Base-by-base conservation (phyloP, 208 protist species). In the Trypanosoma lewisi region DNA sequence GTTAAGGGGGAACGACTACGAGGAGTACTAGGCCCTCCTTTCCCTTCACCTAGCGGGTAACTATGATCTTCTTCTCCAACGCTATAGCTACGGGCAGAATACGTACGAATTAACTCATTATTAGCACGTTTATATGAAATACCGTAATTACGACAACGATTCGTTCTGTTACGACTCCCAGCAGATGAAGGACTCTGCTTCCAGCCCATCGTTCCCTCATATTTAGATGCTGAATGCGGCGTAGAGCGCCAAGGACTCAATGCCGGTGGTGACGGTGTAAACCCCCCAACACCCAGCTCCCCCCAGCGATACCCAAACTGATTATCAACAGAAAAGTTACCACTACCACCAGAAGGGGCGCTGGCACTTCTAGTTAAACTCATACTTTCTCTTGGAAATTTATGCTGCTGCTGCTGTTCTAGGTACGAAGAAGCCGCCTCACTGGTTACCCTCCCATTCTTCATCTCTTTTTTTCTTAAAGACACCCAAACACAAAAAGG, bases 1-100 rank as follows among this genome's bases (percentile, higher is more conserved):
- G 19, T n/a, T 23, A 56, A 56, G 2, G 21, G 9, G 37, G 65
- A 63, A 25, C 27, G 4, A 45, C 65, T 63, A 31, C 65, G 54
- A 36, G 42, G n/a, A 51, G n/a, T 7, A 16, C 17, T 30, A 23
- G 23, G 27, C 8, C 25, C 5, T 19, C 21, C 33, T 33, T 21
- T 47, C 34, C 33, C 41, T 31, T 23, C 39, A n/a, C 16, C 25
- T 48, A 44, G 19, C 14, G 7, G 19, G 47, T 16, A 34, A 23
- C 48, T 25, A 7, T 36, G 21, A 48, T 58, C 25, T 23, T 28
- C 19, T 34, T 55, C 54, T 17, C 37, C 45, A 14, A 23, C 25
- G 53, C 33, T 44, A 55, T 54, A 27, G 31, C 27, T 55, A 45
- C 52, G 42, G 47, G 16, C 23, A 23, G 34, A 37, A 39, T 51